Evolutionary conservation across 306 rosid species (phyloP), one percentile per base, ranked within the genome.

Genomic region (Ammopiptanthus mongolicus): DNA sequence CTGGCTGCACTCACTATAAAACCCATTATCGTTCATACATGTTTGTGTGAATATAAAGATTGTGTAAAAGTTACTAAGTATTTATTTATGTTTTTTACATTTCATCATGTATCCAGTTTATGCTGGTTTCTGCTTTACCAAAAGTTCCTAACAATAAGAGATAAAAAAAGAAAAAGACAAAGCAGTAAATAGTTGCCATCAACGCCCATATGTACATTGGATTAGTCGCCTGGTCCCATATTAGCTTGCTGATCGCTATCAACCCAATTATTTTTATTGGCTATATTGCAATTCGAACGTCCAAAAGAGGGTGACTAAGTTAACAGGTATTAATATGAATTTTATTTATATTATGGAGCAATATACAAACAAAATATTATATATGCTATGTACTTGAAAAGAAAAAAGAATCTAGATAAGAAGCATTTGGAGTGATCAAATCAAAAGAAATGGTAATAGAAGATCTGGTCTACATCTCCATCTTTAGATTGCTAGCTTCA

Each of bases 401-500:
- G 25, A 77, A 66, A 77, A 77, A 86, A 86, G 70, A 80, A 80
- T 86, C 70, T 75, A 73, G 59, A 78, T 47, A 81, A 65, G 74
- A 76, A 53, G 75, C 88, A 59, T 55, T 17, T 34, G 61, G 81
- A 69, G 56, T 65, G 67, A 83, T 75, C 79, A 72, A 82, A 25
- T 83, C 85, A 79, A 81, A 81, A 15, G 41, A 85, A 84, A 84
- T 79, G 48, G 68, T 52, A 63, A 76, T 23, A 62, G 74, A 79
- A 53, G 62, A 11, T 86, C 77, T 52, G 42, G 51, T 77, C 86
- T 87, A 88, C 87, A 85, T 85, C 91, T 90, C 91, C 91, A 82
- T 88, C 91, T 90, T 90, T 66, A 81, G 80, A 76, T 88, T 85
- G 84, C 85, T 74, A 58, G 81, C 91, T 77, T 92, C 97, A 78